These are phyloP conservation scores for Iberis pinnata DNA, from an alignment of 345 rosid species.

Conservation along the genomic window DNA sequence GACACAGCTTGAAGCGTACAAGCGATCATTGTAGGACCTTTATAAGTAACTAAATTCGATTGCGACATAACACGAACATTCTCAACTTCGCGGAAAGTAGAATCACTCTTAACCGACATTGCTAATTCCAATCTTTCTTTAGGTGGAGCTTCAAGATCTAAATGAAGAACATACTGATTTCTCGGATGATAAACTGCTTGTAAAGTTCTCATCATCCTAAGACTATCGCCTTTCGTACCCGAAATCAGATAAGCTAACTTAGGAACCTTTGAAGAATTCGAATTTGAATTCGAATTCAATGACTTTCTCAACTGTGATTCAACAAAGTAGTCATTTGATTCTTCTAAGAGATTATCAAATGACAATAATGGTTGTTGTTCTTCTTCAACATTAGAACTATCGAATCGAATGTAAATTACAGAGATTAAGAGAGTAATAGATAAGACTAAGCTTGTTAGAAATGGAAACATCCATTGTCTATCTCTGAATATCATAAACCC, in stretches of 20 bases:
- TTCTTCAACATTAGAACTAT: constrained; percentile 40
- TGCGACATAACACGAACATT: constrained; percentile 63
- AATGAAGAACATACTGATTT: constrained; percentile 69
- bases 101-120: constrained; percentile 46
- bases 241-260: constrained; percentile 71
- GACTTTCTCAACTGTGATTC: constrained; percentile 54
- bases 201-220: constrained; percentile 58
- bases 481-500: constrained; percentile 59
- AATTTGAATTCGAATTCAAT: constrained; percentile 22
- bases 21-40: constrained; percentile 91
- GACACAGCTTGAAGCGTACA: constrained; percentile 87
- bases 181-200: constrained; percentile 84
- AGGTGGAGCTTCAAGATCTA: constrained; percentile 70
- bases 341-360: constrained; percentile 40
- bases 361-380: constrained; percentile 30
- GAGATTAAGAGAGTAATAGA: constrained; percentile 54
- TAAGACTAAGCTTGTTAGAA: constrained; percentile 66
- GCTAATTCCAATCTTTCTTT: constrained; percentile 69
- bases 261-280: constrained; percentile 35
- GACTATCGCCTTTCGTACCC: constrained; percentile 72
- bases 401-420: constrained; percentile 36
- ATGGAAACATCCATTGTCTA: constrained; percentile 77
- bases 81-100: constrained; percentile 46
- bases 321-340: constrained; percentile 55
- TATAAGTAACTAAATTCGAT: constrained; percentile 79